Percentiles rank a stretch among this genome's conserved stretches.
phyloP scores from a whole-genome alignment of 306 rosid genomes.

The Senna siamea region DNA sequence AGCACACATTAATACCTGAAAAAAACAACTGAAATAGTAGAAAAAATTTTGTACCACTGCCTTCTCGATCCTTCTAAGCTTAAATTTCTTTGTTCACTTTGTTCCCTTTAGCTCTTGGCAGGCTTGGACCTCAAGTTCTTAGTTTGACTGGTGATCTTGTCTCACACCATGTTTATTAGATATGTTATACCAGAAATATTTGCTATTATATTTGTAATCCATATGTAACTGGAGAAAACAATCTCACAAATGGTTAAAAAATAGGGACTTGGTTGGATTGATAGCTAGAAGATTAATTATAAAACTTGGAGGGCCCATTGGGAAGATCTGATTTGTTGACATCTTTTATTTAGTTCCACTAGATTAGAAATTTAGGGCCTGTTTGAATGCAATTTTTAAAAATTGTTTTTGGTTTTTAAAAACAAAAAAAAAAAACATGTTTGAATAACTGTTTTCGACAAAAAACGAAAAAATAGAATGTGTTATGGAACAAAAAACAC shows the following conservation, averaged over 20 bases:
- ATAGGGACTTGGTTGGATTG: constrained; percentile 34
- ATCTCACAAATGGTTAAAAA: constrained; percentile 27
- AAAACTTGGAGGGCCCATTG: neutral
- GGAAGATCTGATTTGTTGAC: constrained; percentile 19
- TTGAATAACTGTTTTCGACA: too few species aligned
- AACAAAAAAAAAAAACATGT: too few species aligned
- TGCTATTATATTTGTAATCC: constrained; percentile 15
- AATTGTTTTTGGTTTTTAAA: too few species aligned
- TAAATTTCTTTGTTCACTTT: neutral
- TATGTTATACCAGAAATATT: neutral
- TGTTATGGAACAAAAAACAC: too few species aligned
- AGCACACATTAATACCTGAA: neutral
- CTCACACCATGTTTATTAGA: constrained; percentile 9
- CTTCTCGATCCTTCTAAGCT: too few species aligned
- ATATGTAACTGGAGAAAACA: constrained; percentile 14
- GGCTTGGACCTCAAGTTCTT: constrained; percentile 9
- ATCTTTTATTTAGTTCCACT: constrained; percentile 11
- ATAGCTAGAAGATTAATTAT: constrained; percentile 17
- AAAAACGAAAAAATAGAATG: too few species aligned
- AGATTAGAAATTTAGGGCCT: neutral
- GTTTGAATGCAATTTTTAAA: too few species aligned
- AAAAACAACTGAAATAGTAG: neutral
- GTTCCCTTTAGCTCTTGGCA: constrained; percentile 14
- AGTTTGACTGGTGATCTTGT: constrained; percentile 23
- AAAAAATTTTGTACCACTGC: neutral